These are phyloP conservation scores for Coriaria nepalensis DNA, from an alignment of 306 rosid genomes.

Conservation along the genomic window DNA sequence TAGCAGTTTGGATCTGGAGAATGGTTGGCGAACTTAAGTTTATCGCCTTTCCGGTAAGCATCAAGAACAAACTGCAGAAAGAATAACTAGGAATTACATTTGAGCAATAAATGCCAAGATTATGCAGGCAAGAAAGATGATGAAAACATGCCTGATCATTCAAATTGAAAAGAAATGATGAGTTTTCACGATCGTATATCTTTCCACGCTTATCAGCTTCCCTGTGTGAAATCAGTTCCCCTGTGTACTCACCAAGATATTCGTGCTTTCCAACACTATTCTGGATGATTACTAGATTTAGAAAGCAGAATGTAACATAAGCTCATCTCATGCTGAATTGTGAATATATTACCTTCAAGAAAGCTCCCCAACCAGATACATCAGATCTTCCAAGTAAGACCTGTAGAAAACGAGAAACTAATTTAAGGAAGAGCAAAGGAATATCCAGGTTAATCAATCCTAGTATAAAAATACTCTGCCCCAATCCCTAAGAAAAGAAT, in stretches of 20 bases:
- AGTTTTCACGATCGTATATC: conserved; percentile 96
- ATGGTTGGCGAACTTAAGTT: conserved; percentile 94
- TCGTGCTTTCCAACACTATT: conserved; percentile 95
- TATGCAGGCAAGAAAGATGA: too few relatives aligned
- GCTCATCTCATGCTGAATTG: conserved; percentile 6
- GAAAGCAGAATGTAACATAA: conserved; percentile 15
- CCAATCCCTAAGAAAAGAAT: too few relatives aligned
- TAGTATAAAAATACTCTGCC: background rate
- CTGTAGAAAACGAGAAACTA: conserved; percentile 21
- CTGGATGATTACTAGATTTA: conserved; percentile 41
- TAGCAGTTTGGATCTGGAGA: conserved; percentile 98
- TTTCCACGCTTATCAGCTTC: conserved; percentile 99
- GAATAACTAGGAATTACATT: conserved; percentile 1
- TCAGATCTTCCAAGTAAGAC: conserved; percentile 97
- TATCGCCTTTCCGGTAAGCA: conserved; percentile 94
- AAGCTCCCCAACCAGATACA: conserved; percentile 99
- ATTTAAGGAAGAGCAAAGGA: background rate
- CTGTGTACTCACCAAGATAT: conserved; percentile 98
- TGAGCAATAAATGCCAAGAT: too few relatives aligned
- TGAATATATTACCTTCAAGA: conserved; percentile 50
- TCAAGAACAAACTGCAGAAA: conserved; percentile 86
- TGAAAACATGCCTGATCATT: conserved; percentile 75
- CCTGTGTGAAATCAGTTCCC: conserved; percentile 88
- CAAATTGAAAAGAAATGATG: conserved; percentile 94
- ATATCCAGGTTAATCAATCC: background rate